Evolutionary conservation across 768 basidiomycete species (phyloP), one percentile per base, ranked within the genome.

Genomic region (Tulasnella sp.): DNA sequence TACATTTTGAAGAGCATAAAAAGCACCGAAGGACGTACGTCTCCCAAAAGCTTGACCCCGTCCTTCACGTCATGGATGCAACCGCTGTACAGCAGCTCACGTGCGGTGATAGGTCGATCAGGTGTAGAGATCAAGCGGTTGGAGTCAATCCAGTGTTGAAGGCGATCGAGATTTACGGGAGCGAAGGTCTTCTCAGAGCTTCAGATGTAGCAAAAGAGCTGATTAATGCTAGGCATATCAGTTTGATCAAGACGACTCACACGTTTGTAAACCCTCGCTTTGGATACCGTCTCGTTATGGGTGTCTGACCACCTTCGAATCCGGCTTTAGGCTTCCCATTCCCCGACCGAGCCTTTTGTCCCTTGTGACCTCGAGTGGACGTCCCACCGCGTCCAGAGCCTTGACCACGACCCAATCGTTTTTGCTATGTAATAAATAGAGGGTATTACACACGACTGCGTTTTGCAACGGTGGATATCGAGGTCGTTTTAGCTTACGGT

Each of bases 271-370:
- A 98, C 48, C 96, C 96, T 49, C 82, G 79, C 75, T 99, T 99
- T 4, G 96, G 96, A 68, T 93, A 87, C 45, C 83, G 75, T 63
- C 90, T 84, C 4, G 87, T 85, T 55, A 98, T 82, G 12, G 94
- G 89, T 3, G 94, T 97, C 70, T 97, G 94, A 63, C 96, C 96
- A 68, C 96, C 96, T 71, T 97, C 96, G 63, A 97, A 99, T 4
- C 89, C 84, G 25, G 81, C 76, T 65, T 78, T 80, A 29, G 80
- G 83, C 65, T 90, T 86, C 3, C 91, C 88, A 60, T 85, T 82
- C 1, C 93, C 93, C 3, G 90, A 82, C 62, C 94, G 82, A 38
- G 96, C 85, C 61, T 92, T 93, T 72, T 94, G 92, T 65, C 96
- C 96, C 66, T 99, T 99, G 71, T 88, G 80, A 72, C 96, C 96